These are phyloP conservation scores for Tylopilus felleus DNA, from an alignment of 768 basidiomycete genomes.

Conservation along the genomic window DNA sequence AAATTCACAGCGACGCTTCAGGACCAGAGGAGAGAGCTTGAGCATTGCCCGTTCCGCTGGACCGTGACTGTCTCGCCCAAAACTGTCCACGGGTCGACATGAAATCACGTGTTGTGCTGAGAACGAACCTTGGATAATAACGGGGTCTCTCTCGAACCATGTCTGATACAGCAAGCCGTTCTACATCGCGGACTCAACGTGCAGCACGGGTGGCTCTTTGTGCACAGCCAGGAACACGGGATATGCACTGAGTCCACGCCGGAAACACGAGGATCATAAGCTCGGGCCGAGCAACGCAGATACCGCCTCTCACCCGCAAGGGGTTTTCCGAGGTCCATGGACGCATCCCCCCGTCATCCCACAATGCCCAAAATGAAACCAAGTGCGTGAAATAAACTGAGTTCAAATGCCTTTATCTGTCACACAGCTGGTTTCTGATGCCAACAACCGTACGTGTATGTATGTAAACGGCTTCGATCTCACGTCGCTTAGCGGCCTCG, in stretches of 20 bases:
- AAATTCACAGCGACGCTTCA: too few species aligned
- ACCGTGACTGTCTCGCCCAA: neutral
- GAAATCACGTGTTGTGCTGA: neutral
- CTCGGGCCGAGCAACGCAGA: constrained; percentile 16
- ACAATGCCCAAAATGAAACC: constrained; percentile 29
- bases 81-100: neutral
- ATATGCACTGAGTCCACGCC: constrained; percentile 4
- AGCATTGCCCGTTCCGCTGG: too few species aligned
- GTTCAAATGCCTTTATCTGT: constrained; percentile 21
- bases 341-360: constrained; percentile 15
- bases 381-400: constrained; percentile 13
- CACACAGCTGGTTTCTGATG: constrained; percentile 8
- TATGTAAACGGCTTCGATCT: constrained; percentile 25
- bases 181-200: constrained; percentile 10
- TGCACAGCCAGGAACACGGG: constrained; percentile 11
- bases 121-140: neutral
- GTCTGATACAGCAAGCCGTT: constrained; percentile 4
- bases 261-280: constrained; percentile 28
- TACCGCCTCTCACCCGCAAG: constrained; percentile 6
- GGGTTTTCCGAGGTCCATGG: constrained; percentile 12
- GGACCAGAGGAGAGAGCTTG: too few species aligned
- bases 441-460: constrained; percentile 9
- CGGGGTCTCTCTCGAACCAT: neutral
- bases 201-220: neutral
- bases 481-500: constrained; percentile 36